Base-by-base conservation (phyloP, 768 basidiomycete genomes). In the Ramaria sp. region DNA sequence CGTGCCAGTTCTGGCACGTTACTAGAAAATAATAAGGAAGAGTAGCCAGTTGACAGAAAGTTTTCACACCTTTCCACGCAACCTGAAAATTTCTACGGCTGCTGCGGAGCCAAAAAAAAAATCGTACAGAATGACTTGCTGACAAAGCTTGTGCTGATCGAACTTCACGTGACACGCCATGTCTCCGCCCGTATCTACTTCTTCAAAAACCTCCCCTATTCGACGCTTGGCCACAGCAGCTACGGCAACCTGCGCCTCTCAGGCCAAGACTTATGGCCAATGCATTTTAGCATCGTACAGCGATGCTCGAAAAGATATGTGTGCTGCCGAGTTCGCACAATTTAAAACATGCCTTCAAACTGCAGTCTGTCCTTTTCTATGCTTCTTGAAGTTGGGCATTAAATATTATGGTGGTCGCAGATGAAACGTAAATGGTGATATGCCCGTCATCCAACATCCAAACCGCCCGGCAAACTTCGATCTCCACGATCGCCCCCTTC, bases 201-300 rank as follows among this genome's bases (percentile, higher is more conserved):
- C 48, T 10, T 49, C 48, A 7, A 50, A 38, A 57, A 66, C 63
- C 13, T 73, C 71, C 10, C 84, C 85, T 24, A 65, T 91, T 42
- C 75, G 78, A 59, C 77, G 80, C 24, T 71, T 91, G 22, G 88
- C 87, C n/a, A 61, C 80, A 19, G 81, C 85, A 61, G 78, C 87
- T 2, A 88, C 86, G 1, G 75, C 77, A 2, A 88, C 86, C 15
- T 90, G 88, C 63, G 73, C 85, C 9, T 60, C 74, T 7, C 79
- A 92, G 65, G 92, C 93, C 27, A 69, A 80, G 3, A 74, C 71
- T 5, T 99, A 99, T 67, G 95, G 91, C 22, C 86, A 86, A 73
- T 99, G 95, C 70, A 83, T 98, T 47, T 73, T 86, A 30, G 78
- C 81, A 1, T 80, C 80, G 4, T 95, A 96, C 69, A 81, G 81